Conservation (phyloP, 345 rosid genomes). For the Bretschneidera sinensis region DNA sequence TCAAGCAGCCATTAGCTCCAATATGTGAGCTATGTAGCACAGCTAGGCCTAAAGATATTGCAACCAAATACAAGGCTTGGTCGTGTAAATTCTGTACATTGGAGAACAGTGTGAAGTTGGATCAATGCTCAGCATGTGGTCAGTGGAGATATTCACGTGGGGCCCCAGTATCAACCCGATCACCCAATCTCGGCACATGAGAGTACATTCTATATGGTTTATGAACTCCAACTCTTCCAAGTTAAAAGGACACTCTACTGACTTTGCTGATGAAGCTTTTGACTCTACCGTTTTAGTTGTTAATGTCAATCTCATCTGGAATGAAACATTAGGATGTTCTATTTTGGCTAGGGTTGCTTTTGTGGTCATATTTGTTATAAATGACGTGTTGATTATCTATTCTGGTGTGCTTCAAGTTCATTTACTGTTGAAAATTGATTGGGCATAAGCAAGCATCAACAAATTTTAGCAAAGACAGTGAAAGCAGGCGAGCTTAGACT, state of each 20-base stretch:
- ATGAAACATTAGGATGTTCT: too few species aligned
- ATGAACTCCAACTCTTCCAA: background rate
- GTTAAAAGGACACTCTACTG: background rate
- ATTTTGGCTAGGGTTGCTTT: too few species aligned
- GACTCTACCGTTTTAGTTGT: too few species aligned
- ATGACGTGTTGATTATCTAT: too few species aligned
- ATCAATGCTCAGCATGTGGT: constrained; percentile 74
- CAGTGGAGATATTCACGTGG: constrained; percentile 88
- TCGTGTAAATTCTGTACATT: constrained; percentile 69
- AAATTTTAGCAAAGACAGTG: too few species aligned
- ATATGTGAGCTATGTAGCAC: constrained; percentile 53
- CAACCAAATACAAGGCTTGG: constrained; percentile 49
- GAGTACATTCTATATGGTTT: background rate
- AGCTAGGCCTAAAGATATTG: constrained; percentile 44
- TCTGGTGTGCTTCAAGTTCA: too few species aligned
- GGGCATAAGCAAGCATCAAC: too few species aligned
- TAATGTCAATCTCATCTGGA: too few species aligned
- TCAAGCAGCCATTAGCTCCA: constrained; percentile 61
- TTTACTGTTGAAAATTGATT: too few species aligned
- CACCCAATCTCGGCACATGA: constrained; percentile 65
- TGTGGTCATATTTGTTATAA: too few species aligned
- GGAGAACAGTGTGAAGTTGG: constrained; percentile 54
- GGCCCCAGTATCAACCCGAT: constrained; percentile 46
- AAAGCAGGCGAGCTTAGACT: too few species aligned
- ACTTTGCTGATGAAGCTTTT: background rate